Base-by-base conservation (phyloP, 768 basidiomycete species). In the Agaricus subrufescens region DNA sequence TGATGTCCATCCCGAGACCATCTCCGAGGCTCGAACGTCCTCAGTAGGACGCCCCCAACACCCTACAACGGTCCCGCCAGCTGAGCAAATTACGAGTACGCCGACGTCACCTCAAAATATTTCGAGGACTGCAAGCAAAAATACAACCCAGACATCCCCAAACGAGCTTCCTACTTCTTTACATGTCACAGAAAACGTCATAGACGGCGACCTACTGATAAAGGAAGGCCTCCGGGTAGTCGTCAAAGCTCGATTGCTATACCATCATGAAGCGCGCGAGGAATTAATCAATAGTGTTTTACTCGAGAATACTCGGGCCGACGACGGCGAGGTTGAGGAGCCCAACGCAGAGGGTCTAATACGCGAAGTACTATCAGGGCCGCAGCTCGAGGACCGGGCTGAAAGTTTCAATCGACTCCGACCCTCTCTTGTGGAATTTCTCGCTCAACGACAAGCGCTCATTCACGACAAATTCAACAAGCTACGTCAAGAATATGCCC, bases 261-360 rank as follows among this genome's bases (percentile, higher is more conserved):
- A 72, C 58, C 85, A 89, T 65, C 74, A 71, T 12, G 84, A 86
- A 65, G 78, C 84, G 10, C 80, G 81, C 23, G 76, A 79, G 40
- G 85, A 87, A 61, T 79, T 82, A 23, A 75, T 87, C 9, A 75
- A 78, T 26, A 87, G 87, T 1, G 75, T 91, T 23, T 71, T 92
- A 12, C 67, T 77, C 60, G 77, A 82, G 30, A 91, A 91, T 65
- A 72, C 77, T 8, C 70, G 82, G 47, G 71, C 76, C 3, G 68
- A 65, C 15, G 71, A 63, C 42, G 63, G 62, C 56, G 63, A 67
- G 37, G n/a, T n/a, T 6, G 64, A 66, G 26, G 62, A 65, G 42
- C 68, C 69, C 44, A 25, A 57, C 7, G 73, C 76, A 45, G 76
- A 76, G 46, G 67, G 68, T 12, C 65, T 85, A 26, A 69, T 86